Evolutionary conservation across 176 grass and related monocot species (phyloP), one percentile per base, ranked within the genome.

Genomic region (Panicum miliaceum): DNA sequence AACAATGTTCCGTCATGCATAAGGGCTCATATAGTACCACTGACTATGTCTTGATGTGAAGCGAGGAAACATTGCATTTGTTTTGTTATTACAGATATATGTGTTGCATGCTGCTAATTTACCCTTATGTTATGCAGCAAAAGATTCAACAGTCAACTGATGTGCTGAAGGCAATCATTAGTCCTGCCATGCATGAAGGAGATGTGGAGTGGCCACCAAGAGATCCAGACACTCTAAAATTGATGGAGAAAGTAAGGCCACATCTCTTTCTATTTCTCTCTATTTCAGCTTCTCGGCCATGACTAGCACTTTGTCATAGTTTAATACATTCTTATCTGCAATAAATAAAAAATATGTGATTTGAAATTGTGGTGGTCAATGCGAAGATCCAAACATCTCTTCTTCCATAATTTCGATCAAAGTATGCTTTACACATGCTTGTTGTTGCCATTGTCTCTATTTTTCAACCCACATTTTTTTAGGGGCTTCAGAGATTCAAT

Each of bases 111-210:
- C 32, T 83, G n/a, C 62, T 76, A 83, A 90, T 88, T 38, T 23
- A 42, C n/a, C 18, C 46, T 63, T 82, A 19, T 76, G 40, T 57
- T 47, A 26, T 90, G 50, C 90, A 99, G 96, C 89, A 96, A 88
- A 96, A 93, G 51, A 96, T 99, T 67, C 91, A 94, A 73, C 84
- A 90, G 65, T 82, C 96, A 54, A 99, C 96, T 81, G 96, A 99
- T 89, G 78, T 99, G 56, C 82, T 99, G 51, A 94, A 95, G 86
- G 76, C 80, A 74, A 99, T 96, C 47, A 73, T 99, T 83, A 94
- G 71, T 85, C 91, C 96, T 75, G 88, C 75, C 53, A 81, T 99
- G 70, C 62, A 84, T 81, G 89, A 90, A 69, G 74, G 87, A 76
- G 91, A 95, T 37, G 89, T 89, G 58, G 81, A 85, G 60, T 99